These are phyloP conservation scores for Pyrus pyrifolia DNA, from an alignment of 306 rosid genomes.

Conservation along the genomic window DNA sequence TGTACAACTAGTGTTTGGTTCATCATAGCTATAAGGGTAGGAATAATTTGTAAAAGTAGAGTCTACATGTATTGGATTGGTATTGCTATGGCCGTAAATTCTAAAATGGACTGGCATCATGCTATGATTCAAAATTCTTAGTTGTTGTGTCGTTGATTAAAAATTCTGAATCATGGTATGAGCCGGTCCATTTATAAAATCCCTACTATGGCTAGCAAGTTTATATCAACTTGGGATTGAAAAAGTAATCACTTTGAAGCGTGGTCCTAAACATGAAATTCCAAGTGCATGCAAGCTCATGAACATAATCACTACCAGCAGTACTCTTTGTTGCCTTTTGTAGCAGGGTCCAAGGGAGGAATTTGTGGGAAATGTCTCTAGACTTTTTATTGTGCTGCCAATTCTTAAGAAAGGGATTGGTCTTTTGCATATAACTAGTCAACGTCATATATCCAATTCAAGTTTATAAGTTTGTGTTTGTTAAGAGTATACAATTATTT, in stretches of 20 bases:
- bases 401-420: neutral
- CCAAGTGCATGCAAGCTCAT: slow-evolving; percentile 33
- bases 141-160: too few species aligned
- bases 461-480: neutral
- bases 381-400: neutral
- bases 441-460: neutral
- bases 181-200: too few species aligned
- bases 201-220: neutral
- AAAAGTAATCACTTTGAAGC: neutral
- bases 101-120: too few species aligned
- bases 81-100: too few species aligned
- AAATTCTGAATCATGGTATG: too few species aligned
- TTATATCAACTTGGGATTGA: neutral
- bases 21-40: neutral
- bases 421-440: neutral
- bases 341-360: neutral
- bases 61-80: neutral
- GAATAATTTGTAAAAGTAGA: neutral
- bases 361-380: neutral
- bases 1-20: neutral
- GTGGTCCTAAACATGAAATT: neutral
- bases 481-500: neutral
- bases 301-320: slow-evolving; percentile 3
- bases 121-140: too few species aligned
- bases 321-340: neutral